Evolutionary conservation across 768 basidiomycete species (phyloP), one percentile per base, ranked within the genome.

Genomic region (Boletus tomentosulus): DNA sequence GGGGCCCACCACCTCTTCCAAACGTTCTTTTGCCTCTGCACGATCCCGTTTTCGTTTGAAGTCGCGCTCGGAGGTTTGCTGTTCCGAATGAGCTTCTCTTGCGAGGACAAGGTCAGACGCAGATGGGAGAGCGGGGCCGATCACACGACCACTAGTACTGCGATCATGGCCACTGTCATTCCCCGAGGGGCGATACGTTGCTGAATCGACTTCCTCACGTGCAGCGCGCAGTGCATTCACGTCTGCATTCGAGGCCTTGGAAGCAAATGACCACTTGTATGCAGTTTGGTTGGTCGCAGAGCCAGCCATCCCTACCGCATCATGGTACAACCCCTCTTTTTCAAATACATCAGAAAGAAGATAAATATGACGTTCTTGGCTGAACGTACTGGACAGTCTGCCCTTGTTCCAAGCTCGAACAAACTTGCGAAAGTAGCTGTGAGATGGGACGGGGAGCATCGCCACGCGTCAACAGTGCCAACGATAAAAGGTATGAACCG

Each of bases 381-480:
- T 4, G 5, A 3, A 51, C 70, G 53, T 19, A 90, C 89, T 78
- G 28, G 83, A 70, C 9, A 94, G 75, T 66, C 78, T 84, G 6
- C 89, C 89, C 66, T 79, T 78, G 69, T 94, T 94, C 92, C 92
- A 94, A 25, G 83, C 83, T 80, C 90, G 89, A 38, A 93, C 85
- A 63, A 98, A 97, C 72, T 94, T 96, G 62, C 87, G 85, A 67
- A 98, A 98, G 67, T 95, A 93, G 63, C 89, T 91, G 48, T 48
- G 44, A 27, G 35, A n/a, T 7, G 46, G 33, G 28, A 22, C 11
- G 25, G 51, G 55, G 65, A 19, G 60, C 48, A 48, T 62, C 7
- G 22, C 22, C 51, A 28, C 2, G n/a, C 4, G 44, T 61, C 64
- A 63, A 55, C 51, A 16, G 19, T 66, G 50, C 67, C 58, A 51